phyloP scores from a whole-genome alignment of 306 rosid genomes.

The Purshia tridentata region DNA sequence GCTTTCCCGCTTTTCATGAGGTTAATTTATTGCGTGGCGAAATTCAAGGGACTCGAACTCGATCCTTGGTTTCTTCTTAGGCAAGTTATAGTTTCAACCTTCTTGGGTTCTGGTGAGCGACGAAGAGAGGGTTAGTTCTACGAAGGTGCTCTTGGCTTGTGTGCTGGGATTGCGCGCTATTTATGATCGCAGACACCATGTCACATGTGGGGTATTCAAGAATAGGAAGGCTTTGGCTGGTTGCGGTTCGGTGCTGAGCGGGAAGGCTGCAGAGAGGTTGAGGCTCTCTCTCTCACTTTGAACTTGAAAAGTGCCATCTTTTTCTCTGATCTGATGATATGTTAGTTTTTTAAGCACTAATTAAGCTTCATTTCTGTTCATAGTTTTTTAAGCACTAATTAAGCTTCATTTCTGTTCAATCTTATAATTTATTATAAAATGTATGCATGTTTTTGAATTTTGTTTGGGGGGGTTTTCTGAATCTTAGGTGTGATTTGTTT shows the following conservation, averaged over 20 bases:
- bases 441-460: too few relatives aligned
- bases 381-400: background rate
- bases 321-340: slow-evolving; percentile 38
- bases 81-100: too few relatives aligned
- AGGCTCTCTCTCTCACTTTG: slow-evolving; percentile 37
- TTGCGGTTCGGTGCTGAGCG: background rate
- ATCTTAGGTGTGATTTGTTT: too few relatives aligned
- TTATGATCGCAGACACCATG: slow-evolving; percentile 27
- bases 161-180: slow-evolving; percentile 38
- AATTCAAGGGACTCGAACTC: too few relatives aligned
- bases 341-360: slow-evolving; percentile 32
- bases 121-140: slow-evolving; percentile 9
- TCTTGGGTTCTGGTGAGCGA: too few relatives aligned
- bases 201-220: slow-evolving; percentile 27
- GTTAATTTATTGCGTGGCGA: too few relatives aligned
- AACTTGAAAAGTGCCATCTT: slow-evolving; percentile 28
- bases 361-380: too few relatives aligned
- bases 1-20: too few relatives aligned
- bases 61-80: too few relatives aligned
- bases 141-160: slow-evolving; percentile 25
- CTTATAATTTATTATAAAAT: background rate
- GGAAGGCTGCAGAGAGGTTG: background rate
- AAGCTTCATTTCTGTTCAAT: too few relatives aligned
- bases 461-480: too few relatives aligned
- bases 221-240: slow-evolving; percentile 20